Conservation (phyloP, 352 stramenopile genomes). For the Phytophthora tentaculata region DNA sequence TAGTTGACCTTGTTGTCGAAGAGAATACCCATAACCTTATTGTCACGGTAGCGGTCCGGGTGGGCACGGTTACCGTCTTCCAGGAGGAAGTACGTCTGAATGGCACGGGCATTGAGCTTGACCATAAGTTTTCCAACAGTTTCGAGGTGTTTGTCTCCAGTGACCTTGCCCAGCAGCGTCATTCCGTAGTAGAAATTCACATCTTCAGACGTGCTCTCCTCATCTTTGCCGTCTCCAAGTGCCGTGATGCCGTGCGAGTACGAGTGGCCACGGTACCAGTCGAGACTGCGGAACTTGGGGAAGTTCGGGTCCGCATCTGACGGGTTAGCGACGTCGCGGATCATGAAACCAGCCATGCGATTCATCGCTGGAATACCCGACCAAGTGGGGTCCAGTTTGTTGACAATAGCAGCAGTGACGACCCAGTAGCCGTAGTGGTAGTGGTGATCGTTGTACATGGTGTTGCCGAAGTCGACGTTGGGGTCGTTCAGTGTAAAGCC, state of each 20-base stretch:
- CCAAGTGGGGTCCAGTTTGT: constrained; percentile 52
- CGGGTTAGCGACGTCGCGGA: constrained; percentile 53
- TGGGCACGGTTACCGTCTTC: constrained; percentile 51
- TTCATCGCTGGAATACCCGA: constrained; percentile 41
- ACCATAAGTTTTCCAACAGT: constrained; percentile 54
- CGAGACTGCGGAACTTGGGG: constrained; percentile 51
- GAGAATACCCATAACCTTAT: constrained; percentile 77
- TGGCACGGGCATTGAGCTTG: constrained; percentile 51
- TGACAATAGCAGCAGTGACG: constrained; percentile 44
- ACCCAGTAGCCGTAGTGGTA: constrained; percentile 63
- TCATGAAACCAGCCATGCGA: constrained; percentile 41
- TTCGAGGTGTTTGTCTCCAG: constrained; percentile 37
- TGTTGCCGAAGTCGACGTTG: constrained; percentile 61
- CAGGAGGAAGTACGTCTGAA: constrained; percentile 60
- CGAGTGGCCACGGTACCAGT: constrained; percentile 59
- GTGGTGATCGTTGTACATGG: constrained; percentile 66
- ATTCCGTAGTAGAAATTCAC: constrained; percentile 58
- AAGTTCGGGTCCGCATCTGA: constrained; percentile 48
- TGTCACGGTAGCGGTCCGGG: constrained; percentile 46
- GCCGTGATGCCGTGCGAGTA: constrained; percentile 57
- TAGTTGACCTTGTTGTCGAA: constrained; percentile 84
- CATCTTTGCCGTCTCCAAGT: constrained; percentile 50
- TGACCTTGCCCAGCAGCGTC: constrained; percentile 45
- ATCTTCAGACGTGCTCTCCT: constrained; percentile 61
- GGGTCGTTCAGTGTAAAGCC: constrained; percentile 46